phyloP scores from a whole-genome alignment of 2,329 filamentous ascomycete species.

The Gyromitra esculenta region DNA sequence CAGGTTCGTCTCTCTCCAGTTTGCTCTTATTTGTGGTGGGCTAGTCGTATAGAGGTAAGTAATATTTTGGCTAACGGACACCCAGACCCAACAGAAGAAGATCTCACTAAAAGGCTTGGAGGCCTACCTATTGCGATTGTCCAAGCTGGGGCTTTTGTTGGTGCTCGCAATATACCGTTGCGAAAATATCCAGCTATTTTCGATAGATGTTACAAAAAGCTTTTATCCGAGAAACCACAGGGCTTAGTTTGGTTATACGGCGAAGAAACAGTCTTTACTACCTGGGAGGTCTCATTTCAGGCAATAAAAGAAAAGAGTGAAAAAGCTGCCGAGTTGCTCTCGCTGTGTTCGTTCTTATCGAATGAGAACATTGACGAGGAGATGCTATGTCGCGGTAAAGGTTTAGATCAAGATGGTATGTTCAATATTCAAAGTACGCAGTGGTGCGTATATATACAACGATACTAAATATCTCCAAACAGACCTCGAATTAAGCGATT shows the following conservation, averaged over 20 bases:
- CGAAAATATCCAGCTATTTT: not conserved
- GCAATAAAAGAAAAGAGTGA: not conserved
- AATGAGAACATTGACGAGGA: constrained; percentile 1
- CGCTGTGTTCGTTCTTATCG: not conserved
- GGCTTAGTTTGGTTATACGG: not conserved
- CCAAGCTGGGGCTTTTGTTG: not conserved
- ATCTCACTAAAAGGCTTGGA: not conserved
- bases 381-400: not conserved
- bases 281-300: not conserved
- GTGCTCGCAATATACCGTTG: not conserved
- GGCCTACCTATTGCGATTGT: not conserved
- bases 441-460: not conserved
- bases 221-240: not conserved
- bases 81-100: not conserved
- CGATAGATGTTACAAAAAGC: not conserved
- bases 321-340: not conserved
- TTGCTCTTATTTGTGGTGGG: not conserved
- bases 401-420: not conserved
- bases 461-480: not conserved
- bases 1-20: not conserved
- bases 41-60: no score
- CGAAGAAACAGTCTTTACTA: not conserved
- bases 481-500: constrained; percentile 55
- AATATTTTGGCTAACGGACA: not conserved
- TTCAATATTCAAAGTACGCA: not conserved